These are phyloP conservation scores for Zelopaecilomyces penicillatus DNA, from an alignment of 2,329 filamentous ascomycete species.

Conservation along the genomic window DNA sequence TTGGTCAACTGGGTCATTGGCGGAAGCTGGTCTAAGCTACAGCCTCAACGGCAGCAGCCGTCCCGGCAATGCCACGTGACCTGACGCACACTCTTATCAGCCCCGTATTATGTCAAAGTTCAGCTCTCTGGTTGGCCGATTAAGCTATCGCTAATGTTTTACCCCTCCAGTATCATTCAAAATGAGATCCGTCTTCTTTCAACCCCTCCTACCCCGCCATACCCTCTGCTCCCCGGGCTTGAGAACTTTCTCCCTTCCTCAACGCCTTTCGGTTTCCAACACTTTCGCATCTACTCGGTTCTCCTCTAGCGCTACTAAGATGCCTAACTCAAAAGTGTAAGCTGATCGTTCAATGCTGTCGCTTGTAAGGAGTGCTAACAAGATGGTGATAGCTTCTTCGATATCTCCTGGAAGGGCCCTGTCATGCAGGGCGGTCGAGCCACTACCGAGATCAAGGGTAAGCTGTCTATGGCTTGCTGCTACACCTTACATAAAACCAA, in stretches of 20 bases:
- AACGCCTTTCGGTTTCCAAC: constrained; percentile 33
- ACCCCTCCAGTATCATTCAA: constrained; percentile 33
- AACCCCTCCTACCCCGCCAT: constrained; percentile 40
- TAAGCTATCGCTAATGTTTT: constrained; percentile 27
- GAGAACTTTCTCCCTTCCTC: constrained; percentile 33
- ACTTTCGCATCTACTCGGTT: constrained; percentile 32
- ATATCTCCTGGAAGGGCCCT: constrained; percentile 65
- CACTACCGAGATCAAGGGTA: constrained; percentile 52
- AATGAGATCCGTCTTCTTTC: constrained; percentile 37
- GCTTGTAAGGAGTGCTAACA: constrained; percentile 13
- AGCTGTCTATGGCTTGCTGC: constrained; percentile 23
- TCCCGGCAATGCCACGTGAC: constrained; percentile 20
- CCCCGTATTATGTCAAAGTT: background rate
- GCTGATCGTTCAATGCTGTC: constrained; percentile 23
- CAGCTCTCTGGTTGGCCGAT: constrained; percentile 18
- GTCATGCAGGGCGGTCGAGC: constrained; percentile 52
- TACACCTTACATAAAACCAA: background rate
- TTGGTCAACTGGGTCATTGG: background rate
- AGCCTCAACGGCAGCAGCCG: background rate
- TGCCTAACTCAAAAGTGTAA: constrained; percentile 62
- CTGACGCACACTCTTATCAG: constrained; percentile 2
- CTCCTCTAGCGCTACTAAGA: constrained; percentile 58
- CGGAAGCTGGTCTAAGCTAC: background rate
- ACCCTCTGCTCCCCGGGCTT: constrained; percentile 30
- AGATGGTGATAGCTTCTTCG: constrained; percentile 51